These are phyloP conservation scores for Lactifluus echinatus DNA, from an alignment of 768 basidiomycete genomes.

Conservation along the genomic window DNA sequence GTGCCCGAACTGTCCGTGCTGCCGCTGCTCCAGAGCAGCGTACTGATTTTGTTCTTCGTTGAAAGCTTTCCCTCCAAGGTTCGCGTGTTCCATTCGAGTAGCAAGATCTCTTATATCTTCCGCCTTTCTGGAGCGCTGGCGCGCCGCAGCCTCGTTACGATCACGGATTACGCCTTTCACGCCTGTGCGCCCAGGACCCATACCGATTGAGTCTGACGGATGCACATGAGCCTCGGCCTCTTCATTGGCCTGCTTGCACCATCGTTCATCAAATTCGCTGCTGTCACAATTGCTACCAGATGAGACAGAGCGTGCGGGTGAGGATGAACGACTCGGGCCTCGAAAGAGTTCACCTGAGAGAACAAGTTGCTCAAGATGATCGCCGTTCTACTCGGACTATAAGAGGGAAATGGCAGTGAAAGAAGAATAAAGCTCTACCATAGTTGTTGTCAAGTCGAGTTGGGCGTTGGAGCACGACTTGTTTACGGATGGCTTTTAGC, in stretches of 20 bases:
- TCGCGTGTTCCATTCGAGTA: constrained; percentile 52
- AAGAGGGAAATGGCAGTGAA: background rate
- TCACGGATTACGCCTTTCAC: constrained; percentile 87
- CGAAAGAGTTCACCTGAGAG: constrained; percentile 74
- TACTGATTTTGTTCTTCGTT: constrained; percentile 64
- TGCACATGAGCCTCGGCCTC: constrained; percentile 36
- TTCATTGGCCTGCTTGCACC: constrained; percentile 20
- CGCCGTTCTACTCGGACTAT: constrained; percentile 16
- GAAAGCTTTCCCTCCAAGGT: constrained; percentile 61
- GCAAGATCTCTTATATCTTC: constrained; percentile 46
- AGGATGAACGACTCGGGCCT: constrained; percentile 42
- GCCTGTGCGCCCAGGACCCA: constrained; percentile 80
- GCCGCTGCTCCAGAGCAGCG: constrained; percentile 26
- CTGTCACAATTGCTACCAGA: constrained; percentile 43
- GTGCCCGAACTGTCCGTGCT: constrained; percentile 62
- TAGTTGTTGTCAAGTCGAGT: background rate
- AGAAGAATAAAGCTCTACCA: background rate
- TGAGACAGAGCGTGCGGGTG: constrained; percentile 56
- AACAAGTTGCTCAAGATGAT: constrained; percentile 52
- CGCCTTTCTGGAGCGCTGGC: constrained; percentile 44
- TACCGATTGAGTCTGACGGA: constrained; percentile 58
- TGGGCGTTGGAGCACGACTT: background rate
- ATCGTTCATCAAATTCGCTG: constrained; percentile 40
- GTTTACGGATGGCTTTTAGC: background rate
- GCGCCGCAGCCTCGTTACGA: constrained; percentile 54